Percentiles rank a stretch among this genome's conserved stretches.
These are phyloP conservation scores for Pascua sp. DNA, from an alignment of 1,284 basidiomycete genomes.

Conservation along the genomic window DNA sequence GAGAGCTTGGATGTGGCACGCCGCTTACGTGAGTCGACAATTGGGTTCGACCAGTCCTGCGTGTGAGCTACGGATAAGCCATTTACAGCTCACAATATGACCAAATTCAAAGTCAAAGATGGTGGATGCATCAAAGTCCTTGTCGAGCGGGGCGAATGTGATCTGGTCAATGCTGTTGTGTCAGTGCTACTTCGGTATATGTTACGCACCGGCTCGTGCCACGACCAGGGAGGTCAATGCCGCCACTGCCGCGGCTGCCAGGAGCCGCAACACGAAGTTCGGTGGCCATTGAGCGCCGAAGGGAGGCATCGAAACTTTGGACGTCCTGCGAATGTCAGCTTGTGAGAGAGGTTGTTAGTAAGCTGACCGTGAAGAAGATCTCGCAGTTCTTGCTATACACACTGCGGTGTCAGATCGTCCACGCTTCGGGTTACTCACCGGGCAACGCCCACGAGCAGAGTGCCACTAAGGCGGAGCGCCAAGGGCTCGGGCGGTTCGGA, in stretches of 20 bases:
- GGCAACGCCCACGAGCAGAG: constrained; percentile 78
- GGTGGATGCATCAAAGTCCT: constrained; percentile 9
- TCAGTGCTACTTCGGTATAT: not conserved
- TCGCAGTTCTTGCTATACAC: constrained; percentile 37
- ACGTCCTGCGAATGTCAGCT: constrained; percentile 23
- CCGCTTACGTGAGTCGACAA: constrained; percentile 18
- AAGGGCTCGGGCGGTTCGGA: constrained; percentile 76
- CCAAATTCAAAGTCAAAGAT: constrained; percentile 25
- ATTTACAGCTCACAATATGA: constrained; percentile 25
- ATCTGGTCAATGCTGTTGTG: constrained; percentile 37
- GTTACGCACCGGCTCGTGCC: constrained; percentile 33
- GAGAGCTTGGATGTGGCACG: constrained; percentile 30
- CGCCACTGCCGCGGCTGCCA: constrained; percentile 9
- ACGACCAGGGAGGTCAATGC: constrained; percentile 32
- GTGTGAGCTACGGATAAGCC: not conserved
- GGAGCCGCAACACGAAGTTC: constrained; percentile 11
- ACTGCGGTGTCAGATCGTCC: constrained; percentile 10
- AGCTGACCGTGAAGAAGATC: constrained; percentile 36
- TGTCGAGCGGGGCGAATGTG: constrained; percentile 29
- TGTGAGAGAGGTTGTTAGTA: not conserved
- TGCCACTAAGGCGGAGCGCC: constrained; percentile 75
- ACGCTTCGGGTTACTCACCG: constrained; percentile 57
- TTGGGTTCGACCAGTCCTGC: constrained; percentile 39
- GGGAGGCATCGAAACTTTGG: constrained; percentile 27
- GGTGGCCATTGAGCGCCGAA: constrained; percentile 28